Evolutionary conservation across 768 basidiomycete species (phyloP), one percentile per base, ranked within the genome.

Genomic region (Mycena floridula): DNA sequence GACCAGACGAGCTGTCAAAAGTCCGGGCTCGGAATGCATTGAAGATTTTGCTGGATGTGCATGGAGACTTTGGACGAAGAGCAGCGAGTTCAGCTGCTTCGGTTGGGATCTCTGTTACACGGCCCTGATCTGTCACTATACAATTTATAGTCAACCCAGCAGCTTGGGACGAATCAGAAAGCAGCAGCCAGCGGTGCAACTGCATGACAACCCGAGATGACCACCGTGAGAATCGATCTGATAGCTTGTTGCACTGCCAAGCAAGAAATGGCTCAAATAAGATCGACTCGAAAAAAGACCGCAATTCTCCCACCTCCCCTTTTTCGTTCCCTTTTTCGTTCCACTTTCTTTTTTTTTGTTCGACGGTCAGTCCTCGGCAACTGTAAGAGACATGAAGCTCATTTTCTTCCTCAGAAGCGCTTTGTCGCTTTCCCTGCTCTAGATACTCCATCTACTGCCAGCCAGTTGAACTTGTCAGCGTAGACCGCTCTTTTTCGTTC

Each of bases 1-100:
- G 78, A 44, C 76, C 77, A 28, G 86, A 89, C 54, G 95, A 97
- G 47, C 73, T 98, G 67, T 79, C 91, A 24, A 81, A 84, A 59
- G 77, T 95, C 35, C 79, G 96, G 44, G 95, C 96, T 16, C 76
- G 95, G 46, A 97, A 97, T 70, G 95, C 93, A 12, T 77, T 99
- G 56, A 92, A 93, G 64, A 91, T 92, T 48, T 63, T 93, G 50
- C 67, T 93, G 58, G 91, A 92, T 55, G 85, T 89, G 28, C 89
- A 90, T 63, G 87, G 88, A n/a, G 88, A 92, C 60, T 87, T 91
- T 67, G 85, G 85, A 21, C 72, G 79, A 40, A 73, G 77, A 36
- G 77, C 74, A 13, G 68, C 70, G 22, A 62, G 62, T 39, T 63
- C 66, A n/a, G n/a, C n/a, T n/a, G n/a, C n/a, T n/a, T n/a, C n/a